phyloP scores from a whole-genome alignment of 371 early-diverging fungal species.

The Apophysomyces ossiformis region DNA sequence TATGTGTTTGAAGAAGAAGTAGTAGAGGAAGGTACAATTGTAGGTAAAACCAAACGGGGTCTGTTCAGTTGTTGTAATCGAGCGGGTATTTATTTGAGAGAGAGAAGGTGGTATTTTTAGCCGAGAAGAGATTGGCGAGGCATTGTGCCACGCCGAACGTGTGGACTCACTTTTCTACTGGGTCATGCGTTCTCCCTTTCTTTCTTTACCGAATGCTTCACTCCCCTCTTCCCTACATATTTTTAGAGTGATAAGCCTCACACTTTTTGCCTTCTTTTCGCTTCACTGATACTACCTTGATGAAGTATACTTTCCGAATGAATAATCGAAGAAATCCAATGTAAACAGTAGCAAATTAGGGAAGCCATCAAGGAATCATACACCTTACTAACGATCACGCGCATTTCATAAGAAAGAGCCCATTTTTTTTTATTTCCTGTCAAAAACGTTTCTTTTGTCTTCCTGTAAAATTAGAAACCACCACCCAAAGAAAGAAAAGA shows the following conservation, averaged over 20 bases:
- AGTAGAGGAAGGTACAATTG: not conserved
- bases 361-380: not conserved
- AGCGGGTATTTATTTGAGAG: not conserved
- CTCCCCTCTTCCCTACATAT: too few relatives aligned
- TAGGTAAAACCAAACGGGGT: not conserved
- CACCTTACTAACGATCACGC: constrained; percentile 5
- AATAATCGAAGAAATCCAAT: too few relatives aligned
- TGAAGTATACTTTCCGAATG: too few relatives aligned
- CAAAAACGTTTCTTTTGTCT: not conserved
- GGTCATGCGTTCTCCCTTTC: not conserved
- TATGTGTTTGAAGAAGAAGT: not conserved
- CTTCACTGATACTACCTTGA: too few relatives aligned
- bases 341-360: not conserved
- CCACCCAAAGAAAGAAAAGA: too few relatives aligned
- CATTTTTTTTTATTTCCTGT: not conserved
- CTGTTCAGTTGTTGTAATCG: not conserved
- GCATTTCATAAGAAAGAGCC: not conserved
- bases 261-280: not conserved
- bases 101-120: not conserved
- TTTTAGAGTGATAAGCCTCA: constrained; percentile 1
- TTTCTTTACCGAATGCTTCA: not conserved
- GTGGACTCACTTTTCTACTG: not conserved
- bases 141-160: not conserved
- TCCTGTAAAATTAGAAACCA: not conserved
- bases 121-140: not conserved